Percentiles rank a stretch among this genome's conserved stretches.
These are phyloP conservation scores for Dipodascopsis uninucleata DNA, from an alignment of 805 yeast genomes.

Conservation along the genomic window DNA sequence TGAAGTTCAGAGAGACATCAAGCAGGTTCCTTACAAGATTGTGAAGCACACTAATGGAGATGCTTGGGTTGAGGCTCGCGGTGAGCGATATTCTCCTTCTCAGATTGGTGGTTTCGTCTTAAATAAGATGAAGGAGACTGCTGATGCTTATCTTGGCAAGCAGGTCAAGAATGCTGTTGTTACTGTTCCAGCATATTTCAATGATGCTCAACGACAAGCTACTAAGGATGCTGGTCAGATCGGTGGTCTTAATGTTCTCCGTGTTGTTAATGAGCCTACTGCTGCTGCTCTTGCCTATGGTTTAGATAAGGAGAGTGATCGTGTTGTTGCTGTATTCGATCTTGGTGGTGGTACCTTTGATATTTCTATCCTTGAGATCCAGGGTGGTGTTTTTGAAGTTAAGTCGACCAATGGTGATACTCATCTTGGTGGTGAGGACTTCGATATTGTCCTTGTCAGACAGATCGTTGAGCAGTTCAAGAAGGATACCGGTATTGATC, in stretches of 20 bases:
- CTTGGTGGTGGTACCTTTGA: slow-evolving; percentile 99
- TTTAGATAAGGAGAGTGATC: slow-evolving; percentile 69
- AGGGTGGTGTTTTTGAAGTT: slow-evolving; percentile 96
- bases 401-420: slow-evolving; percentile 97
- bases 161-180: slow-evolving; percentile 84
- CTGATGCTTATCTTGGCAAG: slow-evolving; percentile 88
- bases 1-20: slow-evolving; percentile 87
- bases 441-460: slow-evolving; percentile 82
- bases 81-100: slow-evolving; percentile 85
- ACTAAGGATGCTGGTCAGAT: slow-evolving; percentile 97
- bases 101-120: slow-evolving; percentile 92
- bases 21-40: slow-evolving; percentile 85
- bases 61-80: slow-evolving; percentile 92
- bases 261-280: slow-evolving; percentile 89
- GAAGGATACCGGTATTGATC: slow-evolving; percentile 64
- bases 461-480: slow-evolving; percentile 76
- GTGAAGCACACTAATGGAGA: slow-evolving; percentile 90
- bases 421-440: slow-evolving; percentile 90
- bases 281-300: slow-evolving; percentile 96
- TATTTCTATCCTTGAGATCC: slow-evolving; percentile 93
- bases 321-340: slow-evolving; percentile 92
- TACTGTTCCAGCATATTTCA: slow-evolving; percentile 86
- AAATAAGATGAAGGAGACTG: slow-evolving; percentile 98
- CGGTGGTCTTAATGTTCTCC: slow-evolving; percentile 85
- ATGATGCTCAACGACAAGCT: slow-evolving; percentile 89